These are phyloP conservation scores for Chenopodium album DNA, from an alignment of 148 eudicot species.

Conservation along the genomic window DNA sequence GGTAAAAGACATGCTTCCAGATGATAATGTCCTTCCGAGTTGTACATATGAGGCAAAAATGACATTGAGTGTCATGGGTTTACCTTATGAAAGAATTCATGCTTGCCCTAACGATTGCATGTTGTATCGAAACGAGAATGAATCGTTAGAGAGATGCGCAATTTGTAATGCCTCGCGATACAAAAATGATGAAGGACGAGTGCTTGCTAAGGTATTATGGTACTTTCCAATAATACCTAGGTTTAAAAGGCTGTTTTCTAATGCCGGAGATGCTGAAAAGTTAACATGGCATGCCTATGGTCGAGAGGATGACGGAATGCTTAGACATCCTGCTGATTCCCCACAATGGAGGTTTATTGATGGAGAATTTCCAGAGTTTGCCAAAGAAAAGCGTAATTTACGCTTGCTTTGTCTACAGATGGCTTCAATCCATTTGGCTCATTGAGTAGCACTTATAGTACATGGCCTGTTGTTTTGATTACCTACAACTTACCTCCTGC, in stretches of 20 bases:
- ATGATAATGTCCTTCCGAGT: constrained; percentile 9
- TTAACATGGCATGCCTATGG: constrained; percentile 32
- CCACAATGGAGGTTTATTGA: background rate
- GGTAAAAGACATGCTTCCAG: constrained; percentile 11
- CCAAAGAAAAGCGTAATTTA: constrained; percentile 20
- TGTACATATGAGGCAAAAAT: constrained; percentile 17
- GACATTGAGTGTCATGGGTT: background rate
- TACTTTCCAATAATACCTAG: constrained; percentile 15
- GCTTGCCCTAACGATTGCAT: background rate
- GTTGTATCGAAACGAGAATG: background rate
- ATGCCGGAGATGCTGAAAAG: constrained; percentile 13
- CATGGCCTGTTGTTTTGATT: background rate
- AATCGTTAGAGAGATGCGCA: background rate
- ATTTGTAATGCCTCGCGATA: background rate
- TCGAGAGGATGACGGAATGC: constrained; percentile 5
- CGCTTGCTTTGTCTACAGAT: constrained; percentile 27
- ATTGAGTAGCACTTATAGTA: background rate
- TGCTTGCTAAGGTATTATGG: background rate
- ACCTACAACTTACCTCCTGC: background rate
- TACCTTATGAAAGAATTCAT: background rate
- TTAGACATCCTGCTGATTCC: constrained; percentile 9
- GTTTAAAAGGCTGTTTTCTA: constrained; percentile 29
- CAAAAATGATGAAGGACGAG: background rate
- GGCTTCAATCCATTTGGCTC: constrained; percentile 22
- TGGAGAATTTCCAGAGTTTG: constrained; percentile 10